Conservation (phyloP, 2,329 filamentous ascomycete species). For the Sarocladium brachiariae region DNA sequence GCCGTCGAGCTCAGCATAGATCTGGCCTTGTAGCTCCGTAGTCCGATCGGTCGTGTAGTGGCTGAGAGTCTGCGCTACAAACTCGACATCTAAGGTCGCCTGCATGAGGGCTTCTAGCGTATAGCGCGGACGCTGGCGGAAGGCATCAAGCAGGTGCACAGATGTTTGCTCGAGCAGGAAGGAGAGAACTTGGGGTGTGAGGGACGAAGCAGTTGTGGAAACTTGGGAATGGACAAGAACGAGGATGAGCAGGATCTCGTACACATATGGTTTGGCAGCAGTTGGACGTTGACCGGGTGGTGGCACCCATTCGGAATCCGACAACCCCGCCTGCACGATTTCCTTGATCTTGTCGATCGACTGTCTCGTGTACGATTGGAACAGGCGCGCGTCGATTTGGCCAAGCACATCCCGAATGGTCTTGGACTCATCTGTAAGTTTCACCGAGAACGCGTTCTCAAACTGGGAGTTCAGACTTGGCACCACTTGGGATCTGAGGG, state of each 20-base stretch:
- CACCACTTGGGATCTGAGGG: conserved; percentile 73
- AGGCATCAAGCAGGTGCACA: conserved; percentile 72
- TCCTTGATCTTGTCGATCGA: conserved; percentile 59
- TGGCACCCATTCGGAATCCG: conserved; percentile 65
- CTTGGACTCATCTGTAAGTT: conserved; percentile 87
- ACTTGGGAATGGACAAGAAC: conserved; percentile 91
- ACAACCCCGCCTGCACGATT: conserved; percentile 69
- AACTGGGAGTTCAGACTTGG: conserved; percentile 88
- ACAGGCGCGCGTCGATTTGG: conserved; percentile 86
- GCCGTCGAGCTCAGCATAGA: conserved; percentile 85
- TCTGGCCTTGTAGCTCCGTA: conserved; percentile 74
- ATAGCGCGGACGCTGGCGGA: conserved; percentile 62
- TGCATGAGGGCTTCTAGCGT: conserved; percentile 83
- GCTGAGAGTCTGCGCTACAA: conserved; percentile 86
- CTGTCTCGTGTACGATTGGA: conserved; percentile 84
- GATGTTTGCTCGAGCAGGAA: conserved; percentile 81
- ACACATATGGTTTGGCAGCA: conserved; percentile 81
- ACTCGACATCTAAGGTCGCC: conserved; percentile 94
- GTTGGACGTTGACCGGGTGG: conserved; percentile 50
- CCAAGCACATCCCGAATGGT: conserved; percentile 84
- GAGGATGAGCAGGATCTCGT: conserved; percentile 74
- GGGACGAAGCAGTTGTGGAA: conserved; percentile 66
- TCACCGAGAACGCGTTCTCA: conserved; percentile 88
- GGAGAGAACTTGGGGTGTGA: conserved; percentile 76
- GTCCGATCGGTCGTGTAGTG: conserved; percentile 84